phyloP scores from a whole-genome alignment of 2,329 filamentous ascomycete genomes.

The Tolypocladium tundrense region DNA sequence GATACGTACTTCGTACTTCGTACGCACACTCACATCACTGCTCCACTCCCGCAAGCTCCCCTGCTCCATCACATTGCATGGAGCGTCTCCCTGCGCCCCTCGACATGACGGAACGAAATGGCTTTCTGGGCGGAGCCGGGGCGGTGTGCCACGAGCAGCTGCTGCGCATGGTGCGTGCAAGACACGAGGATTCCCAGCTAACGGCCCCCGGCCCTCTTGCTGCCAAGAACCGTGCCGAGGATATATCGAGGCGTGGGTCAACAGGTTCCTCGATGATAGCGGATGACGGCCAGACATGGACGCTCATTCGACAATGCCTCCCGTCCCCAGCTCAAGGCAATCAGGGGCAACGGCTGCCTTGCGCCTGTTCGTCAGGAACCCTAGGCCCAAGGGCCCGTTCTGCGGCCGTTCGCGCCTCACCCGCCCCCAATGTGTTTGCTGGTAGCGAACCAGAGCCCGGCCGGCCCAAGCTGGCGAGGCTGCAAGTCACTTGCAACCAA shows the following conservation, averaged over 20 bases:
- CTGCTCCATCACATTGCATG: background rate
- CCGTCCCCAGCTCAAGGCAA: background rate
- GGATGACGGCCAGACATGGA: background rate
- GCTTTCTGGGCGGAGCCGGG: background rate
- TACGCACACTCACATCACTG: background rate
- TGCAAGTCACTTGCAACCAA: background rate
- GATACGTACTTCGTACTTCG: no score
- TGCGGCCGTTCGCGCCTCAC: background rate
- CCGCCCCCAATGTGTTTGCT: background rate
- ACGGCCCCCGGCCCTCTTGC: background rate
- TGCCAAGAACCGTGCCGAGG: background rate
- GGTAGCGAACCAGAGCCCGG: background rate
- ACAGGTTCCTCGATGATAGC: background rate
- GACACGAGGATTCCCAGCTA: background rate
- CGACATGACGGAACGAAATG: background rate
- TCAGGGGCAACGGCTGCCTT: background rate
- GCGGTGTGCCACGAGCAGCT: background rate
- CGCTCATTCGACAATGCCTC: background rate
- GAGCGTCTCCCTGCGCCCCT: background rate
- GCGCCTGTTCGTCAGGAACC: background rate
- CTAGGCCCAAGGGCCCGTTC: background rate
- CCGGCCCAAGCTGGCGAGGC: background rate
- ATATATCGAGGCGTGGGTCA: background rate
- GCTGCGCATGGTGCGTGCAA: background rate
- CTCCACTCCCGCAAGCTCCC: background rate